Conservation (phyloP, 1,284 basidiomycete genomes). For the Anthracocystis panici-leucophaei region DNA sequence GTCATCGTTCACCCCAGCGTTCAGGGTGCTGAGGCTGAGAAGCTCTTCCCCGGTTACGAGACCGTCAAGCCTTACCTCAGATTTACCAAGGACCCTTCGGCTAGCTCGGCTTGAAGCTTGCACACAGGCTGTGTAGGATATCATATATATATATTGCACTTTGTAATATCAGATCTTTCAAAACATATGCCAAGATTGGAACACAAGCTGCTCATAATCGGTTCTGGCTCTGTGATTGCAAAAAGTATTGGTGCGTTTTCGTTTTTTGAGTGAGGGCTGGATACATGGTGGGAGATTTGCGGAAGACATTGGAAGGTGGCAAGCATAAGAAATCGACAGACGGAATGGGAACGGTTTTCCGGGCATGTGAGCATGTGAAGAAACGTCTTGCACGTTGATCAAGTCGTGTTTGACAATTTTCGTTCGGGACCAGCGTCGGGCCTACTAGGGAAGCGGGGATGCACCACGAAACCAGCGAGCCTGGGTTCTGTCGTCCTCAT, state of each 20-base stretch:
- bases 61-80: slow-evolving; percentile 73
- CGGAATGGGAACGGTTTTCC: too few relatives aligned
- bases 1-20: slow-evolving; percentile 96
- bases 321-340: too few relatives aligned
- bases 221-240: background rate
- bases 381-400: too few relatives aligned
- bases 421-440: too few relatives aligned
- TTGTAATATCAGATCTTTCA: too few relatives aligned
- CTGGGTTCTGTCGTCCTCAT: too few relatives aligned
- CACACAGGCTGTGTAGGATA: background rate
- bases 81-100: slow-evolving; percentile 70
- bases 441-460: too few relatives aligned
- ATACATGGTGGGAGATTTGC: too few relatives aligned
- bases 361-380: too few relatives aligned
- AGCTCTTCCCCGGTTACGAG: slow-evolving; percentile 79
- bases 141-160: background rate
- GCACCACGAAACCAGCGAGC: too few relatives aligned
- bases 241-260: background rate
- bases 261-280: background rate
- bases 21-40: slow-evolving; percentile 86
- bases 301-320: too few relatives aligned
- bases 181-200: background rate
- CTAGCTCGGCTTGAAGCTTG: slow-evolving; percentile 12
- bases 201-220: background rate
- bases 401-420: too few relatives aligned